phyloP scores from a whole-genome alignment of 2,329 filamentous ascomycete species.

The Fusarium sp. region DNA sequence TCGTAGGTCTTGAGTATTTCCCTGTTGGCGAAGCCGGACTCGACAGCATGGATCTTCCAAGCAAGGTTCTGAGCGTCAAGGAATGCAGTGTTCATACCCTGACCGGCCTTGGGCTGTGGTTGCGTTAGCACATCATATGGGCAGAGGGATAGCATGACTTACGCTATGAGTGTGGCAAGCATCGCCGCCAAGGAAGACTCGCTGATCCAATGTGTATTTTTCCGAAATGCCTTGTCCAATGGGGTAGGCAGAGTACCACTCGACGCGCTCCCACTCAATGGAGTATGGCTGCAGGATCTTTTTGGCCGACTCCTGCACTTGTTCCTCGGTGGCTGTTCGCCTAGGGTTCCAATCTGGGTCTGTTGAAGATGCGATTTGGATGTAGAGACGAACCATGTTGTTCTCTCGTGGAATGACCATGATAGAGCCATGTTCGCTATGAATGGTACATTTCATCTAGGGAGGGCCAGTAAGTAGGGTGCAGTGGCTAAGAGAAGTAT shows the following conservation, averaged over 20 bases:
- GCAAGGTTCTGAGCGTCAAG: constrained; percentile 88
- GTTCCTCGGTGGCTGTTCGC: constrained; percentile 71
- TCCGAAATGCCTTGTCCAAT: constrained; percentile 81
- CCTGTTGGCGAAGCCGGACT: constrained; percentile 81
- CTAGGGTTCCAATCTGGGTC: constrained; percentile 72
- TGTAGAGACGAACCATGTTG: constrained; percentile 76
- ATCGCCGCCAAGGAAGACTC: constrained; percentile 81
- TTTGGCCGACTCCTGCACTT: constrained; percentile 75
- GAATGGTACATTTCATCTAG: constrained; percentile 80
- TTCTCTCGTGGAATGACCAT: constrained; percentile 83
- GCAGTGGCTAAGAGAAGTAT: not conserved
- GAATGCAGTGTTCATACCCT: constrained; percentile 86
- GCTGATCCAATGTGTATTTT: constrained; percentile 73
- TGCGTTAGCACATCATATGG: constrained; percentile 34
- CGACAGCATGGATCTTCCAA: constrained; percentile 96
- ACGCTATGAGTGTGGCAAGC: constrained; percentile 84
- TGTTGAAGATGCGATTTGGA: constrained; percentile 74
- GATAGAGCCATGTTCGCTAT: constrained; percentile 79
- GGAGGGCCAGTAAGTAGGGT: constrained; percentile 56
- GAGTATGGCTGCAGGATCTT: constrained; percentile 74
- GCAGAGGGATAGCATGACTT: constrained; percentile 57
- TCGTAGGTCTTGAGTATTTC: constrained; percentile 87
- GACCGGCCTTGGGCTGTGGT: constrained; percentile 78
- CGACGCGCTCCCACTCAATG: constrained; percentile 75
- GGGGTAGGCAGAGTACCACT: constrained; percentile 83